A percentile compares a stretch with the other conserved stretches of the same genome.
Evolutionary conservation across 202 grass and related monocot genomes (phyloP).

Genomic region (Hordeum pubiflorum): DNA sequence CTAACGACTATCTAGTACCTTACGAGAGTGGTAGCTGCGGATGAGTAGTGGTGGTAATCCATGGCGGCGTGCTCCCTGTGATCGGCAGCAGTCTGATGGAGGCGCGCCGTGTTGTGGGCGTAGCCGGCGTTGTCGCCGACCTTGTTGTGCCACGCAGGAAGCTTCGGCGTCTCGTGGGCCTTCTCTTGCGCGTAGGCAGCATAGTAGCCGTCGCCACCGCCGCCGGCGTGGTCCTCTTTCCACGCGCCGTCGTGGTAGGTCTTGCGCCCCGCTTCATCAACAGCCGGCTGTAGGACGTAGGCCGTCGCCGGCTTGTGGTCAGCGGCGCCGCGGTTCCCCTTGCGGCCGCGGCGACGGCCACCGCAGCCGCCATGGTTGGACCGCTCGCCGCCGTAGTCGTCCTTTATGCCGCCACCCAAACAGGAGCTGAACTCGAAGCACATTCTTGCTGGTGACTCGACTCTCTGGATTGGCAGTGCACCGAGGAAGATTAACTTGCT

Average conservation of each 20-base stretch:
- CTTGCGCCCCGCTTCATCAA: too few relatives aligned
- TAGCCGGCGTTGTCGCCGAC: not conserved
- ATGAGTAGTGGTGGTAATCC: not conserved
- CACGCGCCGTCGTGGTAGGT: not conserved
- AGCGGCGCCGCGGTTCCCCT: too few relatives aligned
- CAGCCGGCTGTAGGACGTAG: too few relatives aligned
- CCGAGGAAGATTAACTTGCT: not conserved
- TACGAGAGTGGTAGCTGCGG: not conserved
- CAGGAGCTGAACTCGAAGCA: constrained; percentile 1
- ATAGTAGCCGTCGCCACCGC: not conserved
- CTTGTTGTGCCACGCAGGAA: not conserved
- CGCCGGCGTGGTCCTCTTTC: not conserved
- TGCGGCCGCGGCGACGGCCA: too few relatives aligned
- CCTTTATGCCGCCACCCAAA: not conserved
- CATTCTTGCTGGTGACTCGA: not conserved
- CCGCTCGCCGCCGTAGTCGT: not conserved
- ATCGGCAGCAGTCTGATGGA: not conserved
- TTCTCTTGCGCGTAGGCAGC: not conserved
- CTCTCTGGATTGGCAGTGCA: not conserved
- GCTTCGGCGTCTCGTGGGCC: not conserved
- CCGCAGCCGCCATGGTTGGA: too few relatives aligned
- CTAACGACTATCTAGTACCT: not conserved
- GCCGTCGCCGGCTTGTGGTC: too few relatives aligned
- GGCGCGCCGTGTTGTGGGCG: not conserved
- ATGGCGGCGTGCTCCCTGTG: not conserved